Evolutionary conservation across 352 stramenopile species (phyloP), one percentile per base, ranked within the genome.

Genomic region (Poterioochromonas sp.): DNA sequence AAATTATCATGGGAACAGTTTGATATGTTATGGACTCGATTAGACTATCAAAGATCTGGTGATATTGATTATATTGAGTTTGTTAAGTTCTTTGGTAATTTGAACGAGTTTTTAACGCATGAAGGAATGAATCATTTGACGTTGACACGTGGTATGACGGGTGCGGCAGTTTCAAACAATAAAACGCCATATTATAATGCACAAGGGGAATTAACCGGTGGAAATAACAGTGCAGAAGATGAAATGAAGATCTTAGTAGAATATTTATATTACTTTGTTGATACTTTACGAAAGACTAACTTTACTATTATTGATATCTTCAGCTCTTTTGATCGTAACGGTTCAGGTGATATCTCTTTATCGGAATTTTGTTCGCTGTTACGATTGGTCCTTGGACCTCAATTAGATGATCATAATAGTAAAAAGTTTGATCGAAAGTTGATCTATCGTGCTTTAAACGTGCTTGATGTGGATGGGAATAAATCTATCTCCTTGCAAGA

Each of bases 1-100:
- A 43, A 80, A 18, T 70, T 80, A 43, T 22, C n/a, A 51, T 80
- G 77, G 77, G 29, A 37, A 2, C 77, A 80, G 40, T 80, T 73
- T 41, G 62, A 80, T 44, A 32, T 54, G 65, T 53, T 80, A 29
- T 79, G 73, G 58, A 76, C 47, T 37, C 43, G 51, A 34, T n/a
- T 80, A 35, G 35, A 73, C 44, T 63, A 39, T 20, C 41, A 62
- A 11, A 32, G 77, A 32, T 76, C 29, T 26, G 62, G 70, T 32
- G 77, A 74, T 40, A 15, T 74, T 2, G 65, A 74, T 54, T 40
- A 54, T 11, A 8, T 54, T 15, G 65, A 74, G 40, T 74, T 74
- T n/a, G 5, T 22, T 12, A n/a, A 35, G 11, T 51, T 74, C 41
- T 74, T 74, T 54, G 65, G 65, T 26, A 37, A 74, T 54, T 39